phyloP scores from a whole-genome alignment of 768 basidiomycete genomes.

The Suillus clintonianus region DNA sequence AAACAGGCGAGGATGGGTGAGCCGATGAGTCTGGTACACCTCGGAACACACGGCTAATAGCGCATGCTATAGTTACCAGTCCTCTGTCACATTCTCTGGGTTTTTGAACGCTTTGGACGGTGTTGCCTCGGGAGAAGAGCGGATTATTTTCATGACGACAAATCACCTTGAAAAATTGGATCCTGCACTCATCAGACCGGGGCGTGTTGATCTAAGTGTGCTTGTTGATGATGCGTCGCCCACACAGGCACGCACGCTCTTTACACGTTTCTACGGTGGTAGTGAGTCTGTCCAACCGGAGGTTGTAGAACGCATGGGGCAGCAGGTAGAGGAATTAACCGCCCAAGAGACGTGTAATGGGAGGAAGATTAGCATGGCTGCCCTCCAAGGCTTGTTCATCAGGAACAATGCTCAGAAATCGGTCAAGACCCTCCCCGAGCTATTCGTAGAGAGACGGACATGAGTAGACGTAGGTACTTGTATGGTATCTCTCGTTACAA shows the following conservation, averaged over 20 bases:
- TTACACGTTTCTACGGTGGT: constrained; percentile 80
- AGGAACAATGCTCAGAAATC: constrained; percentile 62
- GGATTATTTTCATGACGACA: constrained; percentile 99
- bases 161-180: constrained; percentile 91
- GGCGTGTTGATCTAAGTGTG: constrained; percentile 86
- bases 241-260: constrained; percentile 74
- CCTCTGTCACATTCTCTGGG: constrained; percentile 95
- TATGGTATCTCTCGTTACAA: background rate
- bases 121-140: constrained; percentile 95
- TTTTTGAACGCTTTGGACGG: constrained; percentile 97
- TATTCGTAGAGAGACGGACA: constrained; percentile 34
- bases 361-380: constrained; percentile 87
- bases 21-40: constrained; percentile 19
- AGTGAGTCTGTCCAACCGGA: constrained; percentile 35
- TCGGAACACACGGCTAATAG: background rate
- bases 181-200: constrained; percentile 93
- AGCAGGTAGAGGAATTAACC: constrained; percentile 55
- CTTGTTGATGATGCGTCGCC: constrained; percentile 87
- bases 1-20: constrained; percentile 91
- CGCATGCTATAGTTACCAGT: constrained; percentile 69
- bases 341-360: constrained; percentile 51
- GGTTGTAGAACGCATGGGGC: constrained; percentile 49
- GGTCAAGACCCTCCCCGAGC: constrained; percentile 48
- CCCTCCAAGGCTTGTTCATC: constrained; percentile 94
- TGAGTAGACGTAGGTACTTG: constrained; percentile 20